Evolutionary conservation across 352 stramenopile genomes (phyloP), one percentile per base, ranked within the genome.

Genomic region (Phytophthora melonis): DNA sequence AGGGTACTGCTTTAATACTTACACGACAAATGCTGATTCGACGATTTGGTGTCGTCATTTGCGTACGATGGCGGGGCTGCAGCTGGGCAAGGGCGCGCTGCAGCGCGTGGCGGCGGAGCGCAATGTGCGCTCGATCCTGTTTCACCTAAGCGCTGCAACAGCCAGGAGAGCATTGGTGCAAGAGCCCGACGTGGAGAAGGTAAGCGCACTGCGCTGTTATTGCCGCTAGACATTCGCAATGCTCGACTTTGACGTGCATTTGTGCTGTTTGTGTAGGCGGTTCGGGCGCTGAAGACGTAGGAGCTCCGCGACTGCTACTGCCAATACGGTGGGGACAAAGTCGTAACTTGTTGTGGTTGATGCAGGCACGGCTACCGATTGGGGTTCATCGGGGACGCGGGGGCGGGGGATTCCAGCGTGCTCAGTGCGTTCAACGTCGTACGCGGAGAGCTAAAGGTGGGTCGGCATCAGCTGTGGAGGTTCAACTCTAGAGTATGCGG

Each of bases 111-210:
- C 74, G n/a, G 56, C 45, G 18, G 63, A 76, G 63, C 73, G 75
- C 50, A 92, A 91, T 27, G 58, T 88, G 39, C 85, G 85, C 43
- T 77, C 76, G 30, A 70, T 92, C n/a, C 61, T 90, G 47, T 77
- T 91, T 60, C 78, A 83, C 6, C 61, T 89, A 11, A 75, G 74
- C 32, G 52, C 56, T 9, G 11, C 32, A 1, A 81, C 63, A 10
- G 67, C 74, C 0, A 49, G 58, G 53, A 39, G 52, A 5, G 63
- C 27, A 41, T 59, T 76, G 9, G 36, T 19, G 27, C 23, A 58
- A 23, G 45, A 68, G 43, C 61, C 36, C 4, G 56, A 67, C 34
- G 70, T 65, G 32, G 47, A 65, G 21, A 75, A 82, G 62, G 79
- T 84, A n/a, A 23, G 7, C 27, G 27, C 2, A 32, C 27, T 32